These are phyloP conservation scores for Chamaecyparis obtusa DNA, from an alignment of 75 land plant genomes.

Conservation along the genomic window DNA sequence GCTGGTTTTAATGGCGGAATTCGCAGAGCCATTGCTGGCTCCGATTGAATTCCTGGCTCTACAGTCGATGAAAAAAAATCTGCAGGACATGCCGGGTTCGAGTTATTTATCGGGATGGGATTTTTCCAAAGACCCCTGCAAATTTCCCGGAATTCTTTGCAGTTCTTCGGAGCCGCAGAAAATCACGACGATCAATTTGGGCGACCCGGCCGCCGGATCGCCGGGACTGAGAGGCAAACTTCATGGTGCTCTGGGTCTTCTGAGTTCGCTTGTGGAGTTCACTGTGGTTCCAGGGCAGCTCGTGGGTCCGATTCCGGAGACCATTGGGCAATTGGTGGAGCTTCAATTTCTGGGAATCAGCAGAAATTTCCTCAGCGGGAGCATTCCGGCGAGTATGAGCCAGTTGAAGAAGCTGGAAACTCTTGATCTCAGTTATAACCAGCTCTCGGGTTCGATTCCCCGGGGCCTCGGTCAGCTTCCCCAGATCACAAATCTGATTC, in stretches of 20 bases:
- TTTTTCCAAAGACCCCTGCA: conserved; percentile 67
- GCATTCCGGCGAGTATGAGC: conserved; percentile 37
- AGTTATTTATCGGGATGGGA: conserved; percentile 53
- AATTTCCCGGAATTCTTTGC: conserved; percentile 58
- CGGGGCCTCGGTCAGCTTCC: conserved; percentile 33
- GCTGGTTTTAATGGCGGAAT: not conserved
- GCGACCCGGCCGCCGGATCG: conserved; percentile 62
- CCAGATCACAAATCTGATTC: conserved; percentile 46
- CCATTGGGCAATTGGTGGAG: conserved; percentile 23
- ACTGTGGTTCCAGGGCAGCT: conserved; percentile 64
- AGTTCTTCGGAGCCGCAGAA: conserved; percentile 17
- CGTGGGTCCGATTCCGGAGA: conserved; percentile 39
- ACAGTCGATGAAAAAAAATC: conserved; percentile 39
- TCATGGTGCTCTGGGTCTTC: conserved; percentile 39
- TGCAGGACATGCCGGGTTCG: conserved; percentile 59
- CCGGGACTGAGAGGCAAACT: conserved; percentile 59
- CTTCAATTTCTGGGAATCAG: conserved; percentile 64
- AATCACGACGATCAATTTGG: conserved; percentile 50
- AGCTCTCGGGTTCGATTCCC: conserved; percentile 53
- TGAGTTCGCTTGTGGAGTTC: conserved; percentile 40
- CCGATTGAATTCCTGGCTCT: conserved; percentile 64
- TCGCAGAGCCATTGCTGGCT: conserved; percentile 24
- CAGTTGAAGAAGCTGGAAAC: conserved; percentile 37
- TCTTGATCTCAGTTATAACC: conserved; percentile 66
- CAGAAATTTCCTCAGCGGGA: conserved; percentile 56